Evolutionary conservation across 2,329 filamentous ascomycete species (phyloP).

Genomic region (Intubia oerlemansii): DNA sequence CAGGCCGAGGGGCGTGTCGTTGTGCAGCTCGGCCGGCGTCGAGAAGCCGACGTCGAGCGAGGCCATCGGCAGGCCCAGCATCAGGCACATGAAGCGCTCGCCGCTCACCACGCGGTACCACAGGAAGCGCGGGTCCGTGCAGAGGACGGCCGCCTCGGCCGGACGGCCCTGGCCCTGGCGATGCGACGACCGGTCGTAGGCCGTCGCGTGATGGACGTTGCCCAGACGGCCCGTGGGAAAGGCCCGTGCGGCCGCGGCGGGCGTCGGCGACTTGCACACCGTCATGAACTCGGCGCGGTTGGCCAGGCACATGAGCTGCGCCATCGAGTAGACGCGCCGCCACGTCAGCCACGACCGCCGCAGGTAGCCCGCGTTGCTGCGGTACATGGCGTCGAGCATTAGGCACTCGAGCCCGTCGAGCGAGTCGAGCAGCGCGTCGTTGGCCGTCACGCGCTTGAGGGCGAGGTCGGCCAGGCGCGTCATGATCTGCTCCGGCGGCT

Average conservation of each 20-base stretch:
- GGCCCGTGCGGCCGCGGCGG: constrained; percentile 2
- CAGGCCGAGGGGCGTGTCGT: constrained; percentile 12
- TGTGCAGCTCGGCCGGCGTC: too few relatives aligned
- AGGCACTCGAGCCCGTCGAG: constrained; percentile 28
- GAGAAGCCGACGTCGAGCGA: too few relatives aligned
- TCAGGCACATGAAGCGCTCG: constrained; percentile 25
- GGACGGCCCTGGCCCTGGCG: too few relatives aligned
- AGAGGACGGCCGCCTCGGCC: not conserved
- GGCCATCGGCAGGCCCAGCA: constrained; percentile 27
- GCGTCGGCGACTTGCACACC: too few relatives aligned
- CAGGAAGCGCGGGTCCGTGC: constrained; percentile 14
- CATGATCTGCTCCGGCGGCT: too few relatives aligned
- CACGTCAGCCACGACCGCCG: constrained; percentile 22
- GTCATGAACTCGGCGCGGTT: constrained; percentile 4
- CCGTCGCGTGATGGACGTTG: too few relatives aligned
- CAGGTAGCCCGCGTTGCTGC: constrained; percentile 24
- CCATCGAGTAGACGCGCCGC: constrained; percentile 19
- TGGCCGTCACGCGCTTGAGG: constrained; percentile 17
- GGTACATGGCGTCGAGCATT: constrained; percentile 24
- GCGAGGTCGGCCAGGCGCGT: constrained; percentile 3
- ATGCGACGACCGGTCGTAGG: too few relatives aligned
- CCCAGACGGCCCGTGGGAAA: too few relatives aligned
- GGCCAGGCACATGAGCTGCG: constrained; percentile 7
- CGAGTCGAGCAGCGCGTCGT: constrained; percentile 22
- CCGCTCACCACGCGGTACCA: too few relatives aligned